Percentiles rank a stretch among this genome's conserved stretches.
Conservation (phyloP, 1,284 basidiomycete species). For the Moesziomyces aphidis region DNA sequence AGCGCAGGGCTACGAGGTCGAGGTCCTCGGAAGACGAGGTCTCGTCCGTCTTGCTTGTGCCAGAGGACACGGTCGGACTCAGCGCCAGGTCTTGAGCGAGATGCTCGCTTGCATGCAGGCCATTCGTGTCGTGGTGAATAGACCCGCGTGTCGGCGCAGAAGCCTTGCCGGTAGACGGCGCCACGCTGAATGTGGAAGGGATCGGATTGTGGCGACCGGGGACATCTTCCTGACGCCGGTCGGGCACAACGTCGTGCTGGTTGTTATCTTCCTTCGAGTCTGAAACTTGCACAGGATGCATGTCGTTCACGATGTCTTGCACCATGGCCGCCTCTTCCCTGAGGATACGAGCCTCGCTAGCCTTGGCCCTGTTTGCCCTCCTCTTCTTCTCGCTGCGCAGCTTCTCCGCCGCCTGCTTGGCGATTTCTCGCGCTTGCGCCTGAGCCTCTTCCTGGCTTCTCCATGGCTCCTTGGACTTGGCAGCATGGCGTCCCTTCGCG, state of each 20-base stretch:
- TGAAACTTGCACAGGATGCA: slow-evolving; percentile 6
- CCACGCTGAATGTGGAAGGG: slow-evolving; percentile 30
- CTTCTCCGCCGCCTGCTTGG: slow-evolving; percentile 15
- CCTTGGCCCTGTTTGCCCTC: slow-evolving; percentile 11
- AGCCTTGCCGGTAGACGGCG: neutral
- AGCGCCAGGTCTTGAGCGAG: neutral
- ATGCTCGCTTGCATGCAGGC: neutral
- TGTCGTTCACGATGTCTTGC: slow-evolving; percentile 30
- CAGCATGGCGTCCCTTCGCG: neutral
- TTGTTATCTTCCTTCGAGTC: neutral
- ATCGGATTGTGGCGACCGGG: neutral
- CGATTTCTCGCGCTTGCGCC: slow-evolving; percentile 13
- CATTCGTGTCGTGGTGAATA: neutral
- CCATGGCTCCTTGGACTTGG: slow-evolving; percentile 10
- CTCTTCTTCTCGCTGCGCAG: slow-evolving; percentile 23
- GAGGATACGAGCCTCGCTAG: slow-evolving; percentile 20
- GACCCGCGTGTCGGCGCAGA: neutral
- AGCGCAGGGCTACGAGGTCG: slow-evolving; percentile 27
- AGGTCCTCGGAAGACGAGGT: slow-evolving; percentile 31
- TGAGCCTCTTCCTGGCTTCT: slow-evolving; percentile 13
- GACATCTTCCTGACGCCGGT: slow-evolving; percentile 5
- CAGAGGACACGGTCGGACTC: slow-evolving; percentile 15
- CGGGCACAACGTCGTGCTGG: slow-evolving; percentile 8
- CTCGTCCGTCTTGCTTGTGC: slow-evolving; percentile 15
- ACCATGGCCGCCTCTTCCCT: slow-evolving; percentile 30